Conservation (phyloP, 345 rosid genomes). For the Moricandia arvensis region DNA sequence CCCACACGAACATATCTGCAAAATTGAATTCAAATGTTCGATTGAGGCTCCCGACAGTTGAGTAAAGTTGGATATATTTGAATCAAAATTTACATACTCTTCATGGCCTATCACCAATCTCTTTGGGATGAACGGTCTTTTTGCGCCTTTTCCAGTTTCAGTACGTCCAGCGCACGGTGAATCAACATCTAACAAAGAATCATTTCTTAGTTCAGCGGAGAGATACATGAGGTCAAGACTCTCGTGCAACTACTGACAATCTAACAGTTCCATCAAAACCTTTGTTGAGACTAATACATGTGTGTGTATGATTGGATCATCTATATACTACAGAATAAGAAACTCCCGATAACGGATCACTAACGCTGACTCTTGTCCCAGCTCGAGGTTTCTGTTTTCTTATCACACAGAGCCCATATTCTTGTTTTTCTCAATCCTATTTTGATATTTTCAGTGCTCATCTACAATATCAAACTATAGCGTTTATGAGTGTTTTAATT, state of each 20-base stretch:
- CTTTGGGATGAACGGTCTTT: constrained; percentile 73
- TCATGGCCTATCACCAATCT: constrained; percentile 91
- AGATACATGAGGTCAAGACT: neutral
- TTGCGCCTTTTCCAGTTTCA: constrained; percentile 45
- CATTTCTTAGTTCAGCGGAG: constrained; percentile 9
- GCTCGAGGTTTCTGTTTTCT: neutral
- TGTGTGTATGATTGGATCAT: neutral
- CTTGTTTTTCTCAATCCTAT: constrained; percentile 1
- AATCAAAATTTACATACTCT: constrained; percentile 60
- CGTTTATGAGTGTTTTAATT: constrained; percentile 1
- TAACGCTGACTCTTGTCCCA: neutral
- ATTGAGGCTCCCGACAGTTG: neutral
- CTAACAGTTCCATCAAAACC: constrained; percentile 12
- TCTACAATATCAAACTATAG: constrained; percentile 1
- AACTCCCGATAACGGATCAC: neutral
- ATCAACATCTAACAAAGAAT: constrained; percentile 51
- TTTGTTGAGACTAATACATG: constrained; percentile 2
- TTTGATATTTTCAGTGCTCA: neutral
- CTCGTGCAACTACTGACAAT: neutral
- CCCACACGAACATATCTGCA: constrained; percentile 94
- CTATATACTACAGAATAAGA: neutral
- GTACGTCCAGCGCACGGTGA: constrained; percentile 43
- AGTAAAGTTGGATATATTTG: constrained; percentile 2
- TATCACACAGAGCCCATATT: neutral
- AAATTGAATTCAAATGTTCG: constrained; percentile 15